Base-by-base conservation (phyloP, 495 filamentous ascomycete species). In the Tuber brumale region DNA sequence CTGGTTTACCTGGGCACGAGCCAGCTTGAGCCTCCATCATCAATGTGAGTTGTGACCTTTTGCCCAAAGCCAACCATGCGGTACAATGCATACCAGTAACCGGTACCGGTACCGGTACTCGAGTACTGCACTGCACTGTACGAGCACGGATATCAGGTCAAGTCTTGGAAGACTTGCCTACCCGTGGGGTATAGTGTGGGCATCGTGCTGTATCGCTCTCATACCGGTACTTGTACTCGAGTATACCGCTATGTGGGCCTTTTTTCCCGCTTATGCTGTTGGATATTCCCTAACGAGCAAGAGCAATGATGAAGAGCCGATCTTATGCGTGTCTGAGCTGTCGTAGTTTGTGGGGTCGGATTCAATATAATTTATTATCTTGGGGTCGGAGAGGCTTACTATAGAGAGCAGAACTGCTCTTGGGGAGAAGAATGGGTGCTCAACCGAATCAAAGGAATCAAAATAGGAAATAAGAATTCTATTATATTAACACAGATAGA, bases 261-360 rank as follows among this genome's bases (percentile, higher is more conserved):
- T 31, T 3, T 66, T 66, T 19, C 51, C 57, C 12, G 23, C 51
- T 10, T 57, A 27, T n/a, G 51, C 23, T 57, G 51, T 27, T 27
- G 10, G 51, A 35, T 10, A 66, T 35, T 27, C n/a, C 6, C 27
- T 12, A 8, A 66, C 27, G 27, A 66, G 31, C 35, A 35, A 31
- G 57, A 19, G 3, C 57, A 66, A 7, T 61, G 57, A 7, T 35
- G 57, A 35, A 7, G 57, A 35, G 57, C 57, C 14, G 14, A 35
- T 66, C 57, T 18, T 31, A 66, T 66, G 57, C 57, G 57, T 66
- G 57, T 66, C 57, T 66, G 57, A 66, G 57, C 16, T 66, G 57
- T 66, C 57, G 27, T 14, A 4, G 27, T 66, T 66, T 66, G 57
- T 66, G 27, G 57, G 27, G 57, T 31, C 12, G 27, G 57, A 18